phyloP scores from a whole-genome alignment of 2,329 filamentous ascomycete species.

The Myriosclerotinia curreyana region DNA sequence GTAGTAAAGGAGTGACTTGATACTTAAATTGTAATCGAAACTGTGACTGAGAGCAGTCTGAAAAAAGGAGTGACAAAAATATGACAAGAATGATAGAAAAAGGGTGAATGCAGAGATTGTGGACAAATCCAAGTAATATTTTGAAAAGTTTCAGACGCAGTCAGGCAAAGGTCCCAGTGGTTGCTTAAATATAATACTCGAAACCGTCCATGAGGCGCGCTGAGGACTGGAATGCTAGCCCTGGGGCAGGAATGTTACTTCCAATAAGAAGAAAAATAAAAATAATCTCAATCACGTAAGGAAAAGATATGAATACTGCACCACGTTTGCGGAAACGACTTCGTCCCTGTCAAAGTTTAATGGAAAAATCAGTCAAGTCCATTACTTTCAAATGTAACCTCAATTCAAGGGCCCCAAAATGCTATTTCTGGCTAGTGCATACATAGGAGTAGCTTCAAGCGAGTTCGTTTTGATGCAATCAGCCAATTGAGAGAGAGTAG shows the following conservation, averaged over 20 bases:
- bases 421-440: background rate
- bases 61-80: background rate
- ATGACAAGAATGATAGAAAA: slow-evolving; percentile 5
- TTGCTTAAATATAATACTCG: slow-evolving; percentile 13
- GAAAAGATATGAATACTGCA: background rate
- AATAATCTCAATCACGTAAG: slow-evolving; percentile 6
- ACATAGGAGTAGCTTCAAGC: background rate
- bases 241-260: background rate
- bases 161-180: slow-evolving; percentile 3
- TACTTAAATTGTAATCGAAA: background rate
- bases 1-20: slow-evolving; percentile 11
- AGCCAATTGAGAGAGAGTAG: background rate
- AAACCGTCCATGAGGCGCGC: slow-evolving; percentile 1
- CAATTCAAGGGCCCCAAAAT: slow-evolving; percentile 1
- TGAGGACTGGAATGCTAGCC: slow-evolving; percentile 14
- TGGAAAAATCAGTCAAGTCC: background rate
- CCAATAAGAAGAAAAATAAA: background rate
- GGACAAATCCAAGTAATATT: background rate
- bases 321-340: slow-evolving; percentile 1
- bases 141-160: background rate
- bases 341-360: background rate
- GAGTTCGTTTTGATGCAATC: background rate
- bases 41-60: background rate
- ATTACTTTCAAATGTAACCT: slow-evolving; percentile 1
- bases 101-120: slow-evolving; percentile 4